These are phyloP conservation scores for Ceratocystis variospora DNA, from an alignment of 2,329 filamentous ascomycete genomes.

Conservation along the genomic window DNA sequence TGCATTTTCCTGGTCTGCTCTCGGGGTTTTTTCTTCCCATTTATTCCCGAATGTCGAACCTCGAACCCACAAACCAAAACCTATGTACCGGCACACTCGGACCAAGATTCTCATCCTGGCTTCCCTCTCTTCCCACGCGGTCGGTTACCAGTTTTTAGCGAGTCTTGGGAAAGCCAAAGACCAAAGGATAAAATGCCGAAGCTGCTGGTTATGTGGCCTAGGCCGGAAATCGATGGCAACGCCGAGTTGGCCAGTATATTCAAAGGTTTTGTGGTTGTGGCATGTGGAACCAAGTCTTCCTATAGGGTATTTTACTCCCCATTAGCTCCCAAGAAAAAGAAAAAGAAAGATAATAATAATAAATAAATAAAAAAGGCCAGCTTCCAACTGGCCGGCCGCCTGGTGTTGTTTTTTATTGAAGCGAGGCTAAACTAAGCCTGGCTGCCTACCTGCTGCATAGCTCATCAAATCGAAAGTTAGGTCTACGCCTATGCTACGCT, in stretches of 20 bases:
- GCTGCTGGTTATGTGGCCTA: not conserved
- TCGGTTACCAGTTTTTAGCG: not conserved
- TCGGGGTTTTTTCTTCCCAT: no score
- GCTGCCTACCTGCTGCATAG: no score
- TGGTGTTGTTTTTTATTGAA: no score
- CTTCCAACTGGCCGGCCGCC: no score
- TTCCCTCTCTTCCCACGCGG: not conserved
- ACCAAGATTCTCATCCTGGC: not conserved
- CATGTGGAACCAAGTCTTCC: not conserved
- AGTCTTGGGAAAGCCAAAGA: not conserved
- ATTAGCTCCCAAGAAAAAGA: not conserved
- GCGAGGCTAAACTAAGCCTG: not conserved
- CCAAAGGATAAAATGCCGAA: not conserved
- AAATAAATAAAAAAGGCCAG: no score
- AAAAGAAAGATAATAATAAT: no score
- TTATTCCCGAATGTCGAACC: no score
- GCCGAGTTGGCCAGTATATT: not conserved
- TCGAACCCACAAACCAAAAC: no score
- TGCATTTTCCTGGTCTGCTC: no score
- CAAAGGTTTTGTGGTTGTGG: not conserved
- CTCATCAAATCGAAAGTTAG: not conserved
- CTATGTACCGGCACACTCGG: not conserved
- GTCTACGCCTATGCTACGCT: not conserved
- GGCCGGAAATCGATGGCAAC: not conserved
- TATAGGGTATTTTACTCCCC: not conserved